phyloP scores from a whole-genome alignment of 352 stramenopile genomes.

The Phytophthora hybrid region DNA sequence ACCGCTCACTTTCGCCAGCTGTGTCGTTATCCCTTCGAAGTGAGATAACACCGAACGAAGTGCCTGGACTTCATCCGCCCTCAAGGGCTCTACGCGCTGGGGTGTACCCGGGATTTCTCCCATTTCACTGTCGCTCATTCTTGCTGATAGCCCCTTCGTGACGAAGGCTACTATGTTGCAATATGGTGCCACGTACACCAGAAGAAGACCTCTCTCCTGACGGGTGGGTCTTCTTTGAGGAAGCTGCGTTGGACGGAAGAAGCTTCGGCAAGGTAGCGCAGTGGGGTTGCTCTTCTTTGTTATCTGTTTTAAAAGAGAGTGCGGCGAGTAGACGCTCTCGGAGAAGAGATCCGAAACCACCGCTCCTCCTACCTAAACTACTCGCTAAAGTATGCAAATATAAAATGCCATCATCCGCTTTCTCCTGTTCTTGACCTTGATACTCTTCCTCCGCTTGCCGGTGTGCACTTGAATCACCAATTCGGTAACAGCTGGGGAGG shows the following conservation, averaged over 20 bases:
- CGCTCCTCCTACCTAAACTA: background rate
- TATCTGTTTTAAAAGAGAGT: background rate
- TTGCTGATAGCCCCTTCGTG: too few relatives aligned
- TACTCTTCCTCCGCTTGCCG: background rate
- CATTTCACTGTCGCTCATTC: too few relatives aligned
- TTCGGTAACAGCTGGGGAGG: slow-evolving; percentile 1
- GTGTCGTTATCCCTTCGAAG: too few relatives aligned
- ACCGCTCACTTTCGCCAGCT: too few relatives aligned
- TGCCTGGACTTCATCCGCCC: too few relatives aligned
- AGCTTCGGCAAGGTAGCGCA: background rate
- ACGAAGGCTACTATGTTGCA: background rate
- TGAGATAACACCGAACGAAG: too few relatives aligned
- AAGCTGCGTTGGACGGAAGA: background rate
- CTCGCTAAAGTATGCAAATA: background rate
- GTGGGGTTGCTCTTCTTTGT: background rate
- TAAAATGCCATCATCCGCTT: background rate
- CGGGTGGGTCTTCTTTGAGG: background rate
- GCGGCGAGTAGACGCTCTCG: background rate
- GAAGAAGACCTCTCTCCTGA: background rate
- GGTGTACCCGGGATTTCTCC: too few relatives aligned
- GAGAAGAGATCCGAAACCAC: background rate
- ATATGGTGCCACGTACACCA: background rate
- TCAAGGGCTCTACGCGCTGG: too few relatives aligned
- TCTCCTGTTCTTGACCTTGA: too few relatives aligned
- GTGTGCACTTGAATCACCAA: background rate